phyloP scores from a whole-genome alignment of 768 basidiomycete genomes.

The Lactifluus volemus region DNA sequence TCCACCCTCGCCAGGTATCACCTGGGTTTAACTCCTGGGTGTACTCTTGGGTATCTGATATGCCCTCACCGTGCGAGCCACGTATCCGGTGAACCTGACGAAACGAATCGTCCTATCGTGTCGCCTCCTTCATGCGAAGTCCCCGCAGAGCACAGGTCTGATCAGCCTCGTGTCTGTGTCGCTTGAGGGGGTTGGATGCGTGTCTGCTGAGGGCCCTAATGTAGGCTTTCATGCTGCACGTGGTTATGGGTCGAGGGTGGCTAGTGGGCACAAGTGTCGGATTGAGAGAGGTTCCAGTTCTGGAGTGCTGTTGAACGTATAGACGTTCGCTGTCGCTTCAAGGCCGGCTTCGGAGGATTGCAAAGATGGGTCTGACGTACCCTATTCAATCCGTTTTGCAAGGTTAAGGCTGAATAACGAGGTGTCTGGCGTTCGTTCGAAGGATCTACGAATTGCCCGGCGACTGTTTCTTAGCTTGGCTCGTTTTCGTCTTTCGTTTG shows the following conservation, averaged over 20 bases:
- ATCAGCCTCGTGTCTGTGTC: slow-evolving; percentile 13
- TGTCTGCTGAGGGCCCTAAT: not conserved
- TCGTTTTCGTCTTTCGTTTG: slow-evolving; percentile 25
- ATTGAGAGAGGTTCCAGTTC: slow-evolving; percentile 16
- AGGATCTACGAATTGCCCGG: slow-evolving; percentile 16
- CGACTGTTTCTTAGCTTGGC: slow-evolving; percentile 14
- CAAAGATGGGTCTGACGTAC: slow-evolving; percentile 6
- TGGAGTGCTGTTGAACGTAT: slow-evolving; percentile 17
- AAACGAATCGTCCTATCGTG: not conserved
- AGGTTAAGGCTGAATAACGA: slow-evolving; percentile 14
- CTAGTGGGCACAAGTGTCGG: slow-evolving; percentile 12
- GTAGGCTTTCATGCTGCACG: not conserved
- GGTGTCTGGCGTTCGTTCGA: slow-evolving; percentile 13
- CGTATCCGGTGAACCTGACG: slow-evolving; percentile 3
- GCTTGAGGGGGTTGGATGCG: not conserved
- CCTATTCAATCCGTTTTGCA: slow-evolving; percentile 11
- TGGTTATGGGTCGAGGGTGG: slow-evolving; percentile 12
- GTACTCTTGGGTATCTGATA: slow-evolving; percentile 4
- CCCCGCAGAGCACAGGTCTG: slow-evolving; percentile 9
- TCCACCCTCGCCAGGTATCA: slow-evolving; percentile 3
- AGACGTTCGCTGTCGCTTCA: slow-evolving; percentile 18
- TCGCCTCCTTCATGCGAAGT: slow-evolving; percentile 7
- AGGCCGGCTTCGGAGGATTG: slow-evolving; percentile 8
- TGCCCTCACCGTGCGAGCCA: not conserved
- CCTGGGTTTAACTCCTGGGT: slow-evolving; percentile 5